Evolutionary conservation across 139 green algal species (phyloP).

Genomic region (Raphidocelis subcapitata): DNA sequence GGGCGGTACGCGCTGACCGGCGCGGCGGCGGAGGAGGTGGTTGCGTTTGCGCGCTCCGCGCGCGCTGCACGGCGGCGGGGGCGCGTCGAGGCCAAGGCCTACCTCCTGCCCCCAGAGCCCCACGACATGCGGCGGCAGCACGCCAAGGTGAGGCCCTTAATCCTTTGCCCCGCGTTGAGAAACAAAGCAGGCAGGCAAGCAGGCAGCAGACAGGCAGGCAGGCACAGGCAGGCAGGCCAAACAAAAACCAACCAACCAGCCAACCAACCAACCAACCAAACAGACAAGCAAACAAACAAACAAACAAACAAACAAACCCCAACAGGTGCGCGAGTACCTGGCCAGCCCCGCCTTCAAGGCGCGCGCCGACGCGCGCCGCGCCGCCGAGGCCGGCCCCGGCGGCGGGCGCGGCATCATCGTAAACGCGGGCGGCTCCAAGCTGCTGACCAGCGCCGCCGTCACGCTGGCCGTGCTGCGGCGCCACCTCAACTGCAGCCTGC

Average conservation of each 20-base stretch:
- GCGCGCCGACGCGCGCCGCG: background rate
- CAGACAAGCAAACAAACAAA: too few relatives aligned
- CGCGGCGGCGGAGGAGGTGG: too few relatives aligned
- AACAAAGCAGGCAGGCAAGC: background rate
- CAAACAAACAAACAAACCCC: background rate
- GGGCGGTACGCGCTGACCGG: too few relatives aligned
- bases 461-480: slow-evolving; percentile 44
- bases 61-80: too few relatives aligned
- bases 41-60: too few relatives aligned
- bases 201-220: background rate
- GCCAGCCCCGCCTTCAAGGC: slow-evolving; percentile 1
- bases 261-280: too few relatives aligned
- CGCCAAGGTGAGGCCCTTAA: slow-evolving; percentile 8
- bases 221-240: background rate
- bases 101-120: slow-evolving; percentile 19
- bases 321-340: slow-evolving; percentile 8
- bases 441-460: slow-evolving; percentile 32
- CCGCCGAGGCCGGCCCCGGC: background rate
- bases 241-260: background rate
- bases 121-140: slow-evolving; percentile 19
- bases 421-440: slow-evolving; percentile 30
- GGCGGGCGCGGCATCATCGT: slow-evolving; percentile 42
- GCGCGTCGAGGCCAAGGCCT: background rate
- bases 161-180: too few relatives aligned
- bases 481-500: slow-evolving; percentile 33